These are phyloP conservation scores for Isoetes taiwanensis DNA, from an alignment of 75 land plant species.

Conservation along the genomic window DNA sequence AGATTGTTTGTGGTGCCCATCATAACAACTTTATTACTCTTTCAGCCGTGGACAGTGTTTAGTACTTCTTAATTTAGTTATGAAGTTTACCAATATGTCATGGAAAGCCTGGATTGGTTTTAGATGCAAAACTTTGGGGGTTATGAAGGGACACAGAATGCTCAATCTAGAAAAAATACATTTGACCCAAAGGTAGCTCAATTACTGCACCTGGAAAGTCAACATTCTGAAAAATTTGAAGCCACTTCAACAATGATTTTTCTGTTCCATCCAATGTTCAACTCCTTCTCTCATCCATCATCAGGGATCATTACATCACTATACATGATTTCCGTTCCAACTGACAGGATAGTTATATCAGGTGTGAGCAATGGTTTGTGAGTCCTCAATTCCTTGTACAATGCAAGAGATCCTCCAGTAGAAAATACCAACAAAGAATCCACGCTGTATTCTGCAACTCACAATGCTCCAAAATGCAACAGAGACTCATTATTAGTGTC, in stretches of 20 bases:
- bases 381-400: conserved; percentile 68
- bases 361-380: conserved; percentile 95
- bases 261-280: conserved; percentile 78
- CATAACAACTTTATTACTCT: too few relatives aligned
- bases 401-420: conserved; percentile 89
- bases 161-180: conserved; percentile 64
- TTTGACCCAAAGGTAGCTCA: too few relatives aligned
- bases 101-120: too few relatives aligned
- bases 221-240: conserved; percentile 43
- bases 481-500: conserved; percentile 62
- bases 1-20: too few relatives aligned
- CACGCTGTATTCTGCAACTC: conserved; percentile 73
- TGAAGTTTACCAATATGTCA: too few relatives aligned
- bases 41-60: too few relatives aligned
- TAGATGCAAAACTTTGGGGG: too few relatives aligned
- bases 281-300: conserved; percentile 68
- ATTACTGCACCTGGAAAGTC: too few relatives aligned
- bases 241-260: conserved; percentile 61
- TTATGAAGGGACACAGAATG: too few relatives aligned
- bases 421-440: conserved; percentile 88
- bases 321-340: conserved; percentile 94
- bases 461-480: conserved; percentile 75
- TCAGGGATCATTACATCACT: conserved; percentile 81
- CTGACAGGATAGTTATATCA: conserved; percentile 89
- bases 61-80: too few relatives aligned